These are phyloP conservation scores for Phialophora tarda DNA, from an alignment of 2,329 filamentous ascomycete species.

Conservation along the genomic window DNA sequence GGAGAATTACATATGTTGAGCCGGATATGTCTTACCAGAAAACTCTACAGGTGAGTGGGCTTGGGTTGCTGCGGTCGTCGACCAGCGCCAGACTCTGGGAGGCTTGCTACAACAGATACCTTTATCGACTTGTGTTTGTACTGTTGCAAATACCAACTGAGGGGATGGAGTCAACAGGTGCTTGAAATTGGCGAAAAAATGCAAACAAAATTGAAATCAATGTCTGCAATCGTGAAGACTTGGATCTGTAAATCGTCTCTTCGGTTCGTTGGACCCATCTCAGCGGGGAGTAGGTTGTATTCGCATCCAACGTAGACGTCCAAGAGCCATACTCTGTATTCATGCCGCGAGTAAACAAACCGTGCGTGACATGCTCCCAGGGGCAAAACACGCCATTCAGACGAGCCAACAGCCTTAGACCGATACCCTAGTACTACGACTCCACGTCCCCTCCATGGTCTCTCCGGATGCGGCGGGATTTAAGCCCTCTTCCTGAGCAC, in stretches of 20 bases:
- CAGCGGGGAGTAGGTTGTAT: background rate
- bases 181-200: background rate
- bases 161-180: background rate
- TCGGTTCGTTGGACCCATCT: background rate
- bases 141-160: background rate
- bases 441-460: background rate
- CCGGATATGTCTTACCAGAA: background rate
- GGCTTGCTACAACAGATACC: background rate
- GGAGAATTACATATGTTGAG: background rate
- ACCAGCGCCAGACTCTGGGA: background rate
- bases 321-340: background rate
- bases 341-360: background rate
- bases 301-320: background rate
- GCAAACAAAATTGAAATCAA: background rate
- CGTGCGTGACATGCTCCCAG: background rate
- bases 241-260: background rate
- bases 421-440: background rate
- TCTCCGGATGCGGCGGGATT: background rate
- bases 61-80: background rate
- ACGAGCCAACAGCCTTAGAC: background rate
- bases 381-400: background rate
- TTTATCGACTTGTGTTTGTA: conserved; percentile 1
- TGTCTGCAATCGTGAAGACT: background rate
- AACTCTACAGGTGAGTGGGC: background rate
- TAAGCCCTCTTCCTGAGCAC: conserved; percentile 47